phyloP scores from a whole-genome alignment of 495 filamentous ascomycete species.

The Lasiosphaeria miniovina region DNA sequence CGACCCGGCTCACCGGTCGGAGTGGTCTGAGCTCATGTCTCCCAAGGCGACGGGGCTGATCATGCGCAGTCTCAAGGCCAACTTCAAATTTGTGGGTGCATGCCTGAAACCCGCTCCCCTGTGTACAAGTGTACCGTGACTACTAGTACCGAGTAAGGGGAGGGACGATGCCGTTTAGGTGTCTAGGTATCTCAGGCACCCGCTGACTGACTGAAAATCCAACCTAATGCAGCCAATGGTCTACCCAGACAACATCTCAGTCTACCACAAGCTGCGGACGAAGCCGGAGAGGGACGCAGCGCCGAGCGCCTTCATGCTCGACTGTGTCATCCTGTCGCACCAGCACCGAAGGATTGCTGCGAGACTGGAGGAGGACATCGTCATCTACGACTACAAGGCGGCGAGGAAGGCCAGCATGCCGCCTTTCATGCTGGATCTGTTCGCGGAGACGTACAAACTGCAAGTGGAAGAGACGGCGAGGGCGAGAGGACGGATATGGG shows the following conservation, averaged over 20 bases:
- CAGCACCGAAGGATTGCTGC: conserved; percentile 74
- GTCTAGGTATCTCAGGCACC: too few relatives aligned
- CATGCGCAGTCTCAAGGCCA: conserved; percentile 71
- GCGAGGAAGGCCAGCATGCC: conserved; percentile 58
- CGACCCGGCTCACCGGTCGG: conserved; percentile 59
- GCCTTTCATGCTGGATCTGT: conserved; percentile 63
- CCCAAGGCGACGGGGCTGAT: conserved; percentile 71
- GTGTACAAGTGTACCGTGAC: not conserved
- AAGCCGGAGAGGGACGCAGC: conserved; percentile 24
- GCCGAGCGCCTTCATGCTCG: conserved; percentile 43
- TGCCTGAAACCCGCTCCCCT: not conserved
- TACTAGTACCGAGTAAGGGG: too few relatives aligned
- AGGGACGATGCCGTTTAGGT: too few relatives aligned
- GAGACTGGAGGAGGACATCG: conserved; percentile 74
- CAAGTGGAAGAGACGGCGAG: conserved; percentile 60
- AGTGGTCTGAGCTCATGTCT: conserved; percentile 71
- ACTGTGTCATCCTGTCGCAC: conserved; percentile 73
- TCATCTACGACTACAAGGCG: conserved; percentile 76
- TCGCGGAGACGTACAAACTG: conserved; percentile 59
- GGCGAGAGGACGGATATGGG: conserved; percentile 47
- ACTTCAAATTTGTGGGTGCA: conserved; percentile 83
- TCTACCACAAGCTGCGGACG: conserved; percentile 77
- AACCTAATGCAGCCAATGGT: conserved; percentile 66
- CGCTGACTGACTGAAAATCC: too few relatives aligned
- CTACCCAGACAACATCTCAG: conserved; percentile 81